Evolutionary conservation across 176 grass and related monocot genomes (phyloP).

Genomic region (Hsuehochloa calcarea): DNA sequence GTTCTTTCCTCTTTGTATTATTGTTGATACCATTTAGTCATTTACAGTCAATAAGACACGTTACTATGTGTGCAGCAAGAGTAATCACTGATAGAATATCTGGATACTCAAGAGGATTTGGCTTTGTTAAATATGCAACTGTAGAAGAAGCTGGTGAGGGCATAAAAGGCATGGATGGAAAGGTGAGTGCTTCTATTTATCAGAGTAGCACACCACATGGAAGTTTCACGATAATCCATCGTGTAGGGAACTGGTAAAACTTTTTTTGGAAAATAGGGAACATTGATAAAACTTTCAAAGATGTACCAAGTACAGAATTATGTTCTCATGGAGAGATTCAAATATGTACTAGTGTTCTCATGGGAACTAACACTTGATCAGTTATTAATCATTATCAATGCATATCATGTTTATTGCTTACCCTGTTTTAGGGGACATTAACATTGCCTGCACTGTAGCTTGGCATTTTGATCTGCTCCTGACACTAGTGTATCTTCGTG

Average conservation of each 20-base stretch:
- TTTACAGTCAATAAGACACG: background rate
- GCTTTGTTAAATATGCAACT: conserved; percentile 81
- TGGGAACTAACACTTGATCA: background rate
- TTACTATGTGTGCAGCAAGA: conserved; percentile 48
- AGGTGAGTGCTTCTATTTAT: conserved; percentile 45
- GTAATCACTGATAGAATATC: conserved; percentile 78
- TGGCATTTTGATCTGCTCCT: conserved; percentile 12
- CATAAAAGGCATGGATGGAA: conserved; percentile 89
- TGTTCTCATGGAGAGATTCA: background rate
- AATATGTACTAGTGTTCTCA: background rate
- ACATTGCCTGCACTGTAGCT: background rate
- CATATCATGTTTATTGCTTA: background rate
- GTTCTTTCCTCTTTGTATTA: background rate
- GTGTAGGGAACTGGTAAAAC: too few species aligned
- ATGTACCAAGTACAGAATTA: background rate
- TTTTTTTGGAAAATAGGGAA: background rate
- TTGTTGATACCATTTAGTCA: background rate
- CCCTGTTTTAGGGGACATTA: background rate
- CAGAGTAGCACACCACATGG: background rate
- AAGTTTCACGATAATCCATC: background rate
- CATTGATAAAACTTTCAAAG: background rate
- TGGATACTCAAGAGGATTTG: conserved; percentile 87
- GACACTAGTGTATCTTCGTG: background rate
- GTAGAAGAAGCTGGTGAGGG: conserved; percentile 63
- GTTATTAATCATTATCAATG: background rate